Evolutionary conservation across 805 yeast genomes (phyloP).

Genomic region (Spathaspora sp.): DNA sequence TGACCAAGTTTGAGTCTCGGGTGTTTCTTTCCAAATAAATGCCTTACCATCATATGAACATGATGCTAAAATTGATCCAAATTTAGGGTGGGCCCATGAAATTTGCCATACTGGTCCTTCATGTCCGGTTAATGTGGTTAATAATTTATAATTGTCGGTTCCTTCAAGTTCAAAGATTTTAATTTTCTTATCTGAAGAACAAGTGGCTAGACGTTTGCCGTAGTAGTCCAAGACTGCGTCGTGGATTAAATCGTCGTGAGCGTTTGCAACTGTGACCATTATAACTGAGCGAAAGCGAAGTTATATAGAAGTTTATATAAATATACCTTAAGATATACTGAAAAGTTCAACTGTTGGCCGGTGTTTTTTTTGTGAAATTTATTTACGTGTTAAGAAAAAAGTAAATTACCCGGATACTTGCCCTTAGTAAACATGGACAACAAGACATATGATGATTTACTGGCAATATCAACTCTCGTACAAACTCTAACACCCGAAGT

Average conservation of each 20-base stretch:
- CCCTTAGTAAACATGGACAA: conserved; percentile 11
- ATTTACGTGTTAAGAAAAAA: conserved; percentile 6
- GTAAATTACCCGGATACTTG: background rate
- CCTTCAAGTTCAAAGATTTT: conserved; percentile 85
- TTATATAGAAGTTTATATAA: background rate
- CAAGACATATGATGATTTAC: conserved; percentile 16
- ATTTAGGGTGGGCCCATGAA: conserved; percentile 98
- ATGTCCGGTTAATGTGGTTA: conserved; percentile 87
- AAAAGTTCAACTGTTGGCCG: background rate
- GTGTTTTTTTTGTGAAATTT: background rate
- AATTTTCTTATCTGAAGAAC: conserved; percentile 94
- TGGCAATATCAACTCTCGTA: conserved; percentile 13
- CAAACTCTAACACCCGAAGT: conserved; percentile 16
- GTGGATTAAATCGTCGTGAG: conserved; percentile 90
- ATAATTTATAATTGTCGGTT: conserved; percentile 74
- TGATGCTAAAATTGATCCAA: conserved; percentile 90
- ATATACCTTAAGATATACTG: background rate
- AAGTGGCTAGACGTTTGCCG: conserved; percentile 92
- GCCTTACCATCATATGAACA: conserved; percentile 96
- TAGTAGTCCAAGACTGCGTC: conserved; percentile 97
- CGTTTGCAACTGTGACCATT: conserved; percentile 83
- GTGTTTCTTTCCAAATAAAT: conserved; percentile 83
- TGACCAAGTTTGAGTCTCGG: conserved; percentile 81
- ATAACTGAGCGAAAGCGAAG: conserved; percentile 4
- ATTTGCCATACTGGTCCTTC: conserved; percentile 99